Conservation (phyloP, 805 yeast genomes). For the Candida takata region DNA sequence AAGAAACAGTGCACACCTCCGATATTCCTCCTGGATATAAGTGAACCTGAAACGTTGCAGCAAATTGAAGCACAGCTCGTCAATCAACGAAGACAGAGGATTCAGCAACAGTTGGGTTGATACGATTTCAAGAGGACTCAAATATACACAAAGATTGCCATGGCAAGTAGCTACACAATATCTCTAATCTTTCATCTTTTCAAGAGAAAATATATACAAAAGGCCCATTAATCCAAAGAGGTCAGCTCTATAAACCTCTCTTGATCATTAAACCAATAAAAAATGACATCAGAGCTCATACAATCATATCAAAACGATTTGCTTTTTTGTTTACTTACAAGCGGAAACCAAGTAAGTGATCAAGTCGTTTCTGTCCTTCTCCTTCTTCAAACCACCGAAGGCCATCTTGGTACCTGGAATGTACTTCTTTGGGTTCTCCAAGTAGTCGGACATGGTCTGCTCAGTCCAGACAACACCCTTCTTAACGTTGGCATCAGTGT, state of each 20-base stretch:
- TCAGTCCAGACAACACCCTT: conserved; percentile 86
- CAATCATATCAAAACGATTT: not conserved
- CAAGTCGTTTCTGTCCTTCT: conserved; percentile 97
- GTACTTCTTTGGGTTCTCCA: conserved; percentile 99
- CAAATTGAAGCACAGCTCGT: conserved; percentile 6
- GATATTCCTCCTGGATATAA: conserved; percentile 2
- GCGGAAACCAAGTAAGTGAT: conserved; percentile 71
- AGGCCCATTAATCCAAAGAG: no score
- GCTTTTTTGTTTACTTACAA: conserved; percentile 32
- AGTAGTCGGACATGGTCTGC: conserved; percentile 88
- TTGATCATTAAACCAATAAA: no score
- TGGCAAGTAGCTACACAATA: no score
- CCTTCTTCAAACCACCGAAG: conserved; percentile 98
- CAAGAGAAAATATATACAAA: no score
- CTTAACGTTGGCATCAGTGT: conserved; percentile 97
- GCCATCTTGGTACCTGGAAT: conserved; percentile 99
- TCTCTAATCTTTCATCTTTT: no score
- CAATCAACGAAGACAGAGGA: no score
- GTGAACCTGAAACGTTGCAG: conserved; percentile 6
- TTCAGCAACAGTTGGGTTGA: no score
- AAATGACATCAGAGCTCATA: conserved; percentile 2
- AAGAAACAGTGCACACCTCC: not conserved
- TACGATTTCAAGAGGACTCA: no score
- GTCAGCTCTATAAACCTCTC: no score
- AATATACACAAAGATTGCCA: no score